Evolutionary conservation across 2,329 filamentous ascomycete species (phyloP).

Genomic region (Helminthosporium solani): DNA sequence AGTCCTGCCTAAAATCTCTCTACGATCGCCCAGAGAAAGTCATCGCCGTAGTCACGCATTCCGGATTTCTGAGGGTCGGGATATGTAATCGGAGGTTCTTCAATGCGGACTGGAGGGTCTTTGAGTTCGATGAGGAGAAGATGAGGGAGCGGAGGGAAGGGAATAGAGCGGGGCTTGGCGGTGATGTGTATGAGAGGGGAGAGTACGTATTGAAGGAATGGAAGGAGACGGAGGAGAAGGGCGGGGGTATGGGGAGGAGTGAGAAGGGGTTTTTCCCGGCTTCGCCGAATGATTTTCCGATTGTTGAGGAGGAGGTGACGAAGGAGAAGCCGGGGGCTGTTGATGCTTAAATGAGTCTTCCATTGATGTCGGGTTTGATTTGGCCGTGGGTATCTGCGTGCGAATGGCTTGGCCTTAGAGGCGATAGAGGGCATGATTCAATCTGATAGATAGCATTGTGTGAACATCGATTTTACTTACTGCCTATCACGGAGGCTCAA

Average conservation of each 20-base stretch:
- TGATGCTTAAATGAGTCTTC: neutral
- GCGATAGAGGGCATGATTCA: too few species aligned
- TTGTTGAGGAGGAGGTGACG: constrained; percentile 12
- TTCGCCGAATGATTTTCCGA: constrained; percentile 30
- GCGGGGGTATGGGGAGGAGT: constrained; percentile 56
- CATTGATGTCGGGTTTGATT: neutral
- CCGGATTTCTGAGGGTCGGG: constrained; percentile 61
- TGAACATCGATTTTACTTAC: too few species aligned
- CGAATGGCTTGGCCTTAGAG: too few species aligned
- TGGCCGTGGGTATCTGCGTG: neutral
- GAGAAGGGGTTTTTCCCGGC: constrained; percentile 37
- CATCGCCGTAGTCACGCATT: constrained; percentile 65
- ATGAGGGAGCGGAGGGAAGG: constrained; percentile 45
- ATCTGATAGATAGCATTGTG: too few species aligned
- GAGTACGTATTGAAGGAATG: constrained; percentile 48
- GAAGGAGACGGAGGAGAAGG: constrained; percentile 47
- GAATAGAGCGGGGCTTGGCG: constrained; percentile 47
- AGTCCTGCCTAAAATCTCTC: constrained; percentile 53
- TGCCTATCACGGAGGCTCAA: too few species aligned
- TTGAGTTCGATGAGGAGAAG: constrained; percentile 55
- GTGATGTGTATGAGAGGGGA: constrained; percentile 22
- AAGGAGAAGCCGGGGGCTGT: constrained; percentile 7
- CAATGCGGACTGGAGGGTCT: constrained; percentile 66
- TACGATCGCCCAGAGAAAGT: constrained; percentile 59
- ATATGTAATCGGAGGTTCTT: constrained; percentile 54